Evolutionary conservation across 768 basidiomycete species (phyloP), one percentile per base, ranked within the genome.

Genomic region (Fomitopsis pulvina): DNA sequence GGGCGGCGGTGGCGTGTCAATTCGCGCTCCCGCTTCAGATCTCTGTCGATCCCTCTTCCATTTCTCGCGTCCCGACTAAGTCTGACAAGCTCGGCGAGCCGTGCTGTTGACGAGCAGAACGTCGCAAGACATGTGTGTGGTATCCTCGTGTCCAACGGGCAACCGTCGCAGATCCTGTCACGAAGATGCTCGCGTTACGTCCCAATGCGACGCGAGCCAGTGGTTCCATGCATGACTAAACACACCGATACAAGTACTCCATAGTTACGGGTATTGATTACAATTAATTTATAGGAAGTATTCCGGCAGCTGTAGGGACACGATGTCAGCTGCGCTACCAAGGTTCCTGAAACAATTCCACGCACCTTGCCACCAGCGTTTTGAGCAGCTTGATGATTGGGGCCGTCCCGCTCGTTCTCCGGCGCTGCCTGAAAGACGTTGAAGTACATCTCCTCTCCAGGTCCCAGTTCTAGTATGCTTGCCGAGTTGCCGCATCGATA

Each of bases 371-470:
- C 84, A 47, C 76, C 75, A 41, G 76, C 80, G 62, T 73, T 87
- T 63, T 87, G 86, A 6, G 78, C 75, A 10, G 77, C 77, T 63
- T 92, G 89, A 45, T 92, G 86, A 54, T 63, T 80, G 1, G 92
- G 92, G 3, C 92, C 92, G 59, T 95, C 92, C 41, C 87, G 69
- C 60, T 97, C 96, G 64, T 99, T 99, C 69, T 99, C 96, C 4
- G 96, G 96, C 1, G 96, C 96, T 3, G 96, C 96, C 56, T 94
- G 91, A 64, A 99, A 98, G 29, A 98, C 96, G 59, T 98, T 99
- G 68, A 98, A 98, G 67, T 86, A 91, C 78, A 88, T 86, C 16
- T 72, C 71, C 39, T 83, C 91, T 6, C 83, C 89, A 3, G 94
- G 95, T 0, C 91, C 88, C 34, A 99, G 90, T 71, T 98, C 95